Base-by-base conservation (phyloP, 306 rosid species). In the Arachis hypogaea region DNA sequence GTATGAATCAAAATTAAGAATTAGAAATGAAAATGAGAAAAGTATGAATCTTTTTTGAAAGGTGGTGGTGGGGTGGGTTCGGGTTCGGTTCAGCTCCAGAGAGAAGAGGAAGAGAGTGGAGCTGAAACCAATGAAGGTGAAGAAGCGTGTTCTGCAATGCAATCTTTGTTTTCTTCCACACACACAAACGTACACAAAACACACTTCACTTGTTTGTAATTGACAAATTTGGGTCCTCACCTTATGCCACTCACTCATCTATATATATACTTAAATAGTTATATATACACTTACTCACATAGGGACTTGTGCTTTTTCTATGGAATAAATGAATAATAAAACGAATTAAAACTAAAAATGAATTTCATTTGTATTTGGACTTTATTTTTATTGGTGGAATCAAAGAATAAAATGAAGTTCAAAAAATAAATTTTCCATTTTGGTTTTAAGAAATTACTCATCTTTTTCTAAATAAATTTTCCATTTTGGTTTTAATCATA, bases 61-160 rank as follows among this genome's bases (percentile, higher is more conserved):
- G 16, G 7, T 4, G 57, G 28, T 11, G 56, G 56, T 18, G 74
- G 9, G 75, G 55, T 49, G 55, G 69, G 68, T 46, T 67, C 38
- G 14, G 69, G 68, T 46, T 59, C 28, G 67, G 69, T 80, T 83
- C 82, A 76, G 75, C 82, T 80, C 77, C 87, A 49, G 8, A 66
- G 33, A 33, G 38, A 33, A 33, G 38, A 33, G 36, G 38, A 33
- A 33, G 38, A 33, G 44, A 72, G 71, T 83, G 82, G 80, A 83
- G 87, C 82, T 80, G 80, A 72, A 80, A 76, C 77, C 74, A 65
- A 75, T 54, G 57, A 28, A 64, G 63, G 9, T 59, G 44, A 54
- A 7, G 29, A 78, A 47, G 38, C 33, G n/a, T 10, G 11, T 55
- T 62, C 12, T 75, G 69, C 33, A 46, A 46, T 63, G 43, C 9